A percentile compares a stretch with the other conserved stretches of the same genome.
Conservation (phyloP, 2,329 filamentous ascomycete species). For the Verticillium isaacii region DNA sequence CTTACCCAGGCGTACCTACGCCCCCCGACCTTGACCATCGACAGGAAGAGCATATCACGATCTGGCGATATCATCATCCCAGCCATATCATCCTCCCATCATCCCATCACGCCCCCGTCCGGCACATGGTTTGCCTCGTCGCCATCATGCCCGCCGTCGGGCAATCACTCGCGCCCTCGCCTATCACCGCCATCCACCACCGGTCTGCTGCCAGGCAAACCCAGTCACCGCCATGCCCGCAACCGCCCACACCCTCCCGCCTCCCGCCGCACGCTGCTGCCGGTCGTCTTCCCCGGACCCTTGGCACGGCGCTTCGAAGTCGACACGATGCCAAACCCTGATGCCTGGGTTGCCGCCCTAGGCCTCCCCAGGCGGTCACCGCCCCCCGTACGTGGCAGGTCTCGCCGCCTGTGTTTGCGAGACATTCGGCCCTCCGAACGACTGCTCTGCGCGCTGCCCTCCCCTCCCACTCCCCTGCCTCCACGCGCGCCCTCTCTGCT, state of each 20-base stretch:
- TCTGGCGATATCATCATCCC: neutral
- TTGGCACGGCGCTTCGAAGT: neutral
- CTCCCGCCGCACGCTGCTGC: neutral
- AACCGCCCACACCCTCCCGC: neutral
- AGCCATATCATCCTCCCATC: neutral
- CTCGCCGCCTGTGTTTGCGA: neutral
- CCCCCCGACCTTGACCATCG: neutral
- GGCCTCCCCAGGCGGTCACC: neutral
- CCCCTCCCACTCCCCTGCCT: neutral
- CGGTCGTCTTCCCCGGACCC: neutral
- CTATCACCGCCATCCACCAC: neutral
- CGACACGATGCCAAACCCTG: neutral
- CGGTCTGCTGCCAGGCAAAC: neutral
- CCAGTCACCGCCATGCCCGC: neutral
- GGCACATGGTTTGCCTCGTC: neutral
- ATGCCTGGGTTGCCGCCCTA: neutral
- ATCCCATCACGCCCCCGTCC: neutral
- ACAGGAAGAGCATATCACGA: neutral
- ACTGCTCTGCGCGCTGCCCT: neutral
- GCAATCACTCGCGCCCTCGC: neutral
- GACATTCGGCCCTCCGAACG: neutral
- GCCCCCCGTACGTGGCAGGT: neutral
- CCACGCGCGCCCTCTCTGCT: neutral
- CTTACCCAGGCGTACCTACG: neutral
- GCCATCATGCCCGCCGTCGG: neutral